Evolutionary conservation across 345 rosid species (phyloP), one percentile per base, ranked within the genome.

Genomic region (Viola odorata): DNA sequence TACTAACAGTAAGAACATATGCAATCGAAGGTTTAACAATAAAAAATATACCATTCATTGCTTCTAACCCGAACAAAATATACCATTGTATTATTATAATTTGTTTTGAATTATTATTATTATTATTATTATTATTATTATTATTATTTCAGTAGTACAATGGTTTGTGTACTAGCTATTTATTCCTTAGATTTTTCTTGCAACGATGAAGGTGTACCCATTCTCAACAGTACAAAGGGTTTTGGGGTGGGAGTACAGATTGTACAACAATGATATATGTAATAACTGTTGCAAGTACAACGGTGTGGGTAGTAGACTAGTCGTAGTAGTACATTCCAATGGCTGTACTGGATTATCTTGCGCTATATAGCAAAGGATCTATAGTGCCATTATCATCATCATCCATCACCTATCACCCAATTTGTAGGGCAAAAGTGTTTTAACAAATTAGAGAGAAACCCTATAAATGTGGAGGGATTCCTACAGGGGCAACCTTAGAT

Each of bases 401-500:
- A 47, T 6, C 7, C 12, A 12, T 9, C 12, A 47, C 4, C 4
- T n/a, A 47, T 47, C 13, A 12, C 13, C 50, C 50, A 47, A 11
- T 3, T 47, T 7, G 5, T 23, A 23, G 32, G 32, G 32, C 32
- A 23, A 23, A 23, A 23, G 32, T 23, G 32, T 23, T 23, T 23
- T 23, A 23, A 23, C 32, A 42, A 42, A 6, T 42, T 11, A n/a
- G 12, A 7, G 50, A 47, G 50, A n/a, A n/a, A 47, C 50, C 50
- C 13, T n/a, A 7, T 7, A 7, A 47, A 37, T 54, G 4, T 69
- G 57, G 75, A 69, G 57, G 76, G 55, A 64, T 53, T 61, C 77
- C 80, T 37, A 62, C 80, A 41, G 80, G 77, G 36, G 58, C 74
- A 60, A 76, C 74, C 36, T 57, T 50, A 44, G 57, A 76, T 7